Percentiles rank a stretch among this genome's conserved stretches.
These are phyloP conservation scores for Spongospora subterranea DNA, from an alignment of 208 protist genomes.

Conservation along the genomic window DNA sequence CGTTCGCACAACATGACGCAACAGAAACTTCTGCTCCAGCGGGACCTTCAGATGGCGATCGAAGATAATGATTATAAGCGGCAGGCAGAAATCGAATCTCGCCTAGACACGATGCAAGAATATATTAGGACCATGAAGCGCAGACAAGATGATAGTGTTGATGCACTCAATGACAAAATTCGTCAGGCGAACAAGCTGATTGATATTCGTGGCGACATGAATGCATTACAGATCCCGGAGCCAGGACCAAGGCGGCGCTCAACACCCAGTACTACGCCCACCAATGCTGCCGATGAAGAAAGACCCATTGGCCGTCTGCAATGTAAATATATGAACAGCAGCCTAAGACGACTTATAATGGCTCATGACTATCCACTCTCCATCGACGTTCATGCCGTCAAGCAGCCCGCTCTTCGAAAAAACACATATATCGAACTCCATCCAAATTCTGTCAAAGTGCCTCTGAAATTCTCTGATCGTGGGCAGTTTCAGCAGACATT, in stretches of 20 bases:
- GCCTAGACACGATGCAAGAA: neutral
- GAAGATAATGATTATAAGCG: neutral
- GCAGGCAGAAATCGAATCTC: neutral
- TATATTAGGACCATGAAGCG: conserved; percentile 21
- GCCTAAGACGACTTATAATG: neutral
- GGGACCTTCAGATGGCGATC: conserved; percentile 2
- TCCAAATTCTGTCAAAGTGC: neutral
- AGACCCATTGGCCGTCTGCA: neutral
- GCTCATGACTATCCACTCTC: neutral
- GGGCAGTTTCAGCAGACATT: neutral
- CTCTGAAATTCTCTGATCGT: neutral
- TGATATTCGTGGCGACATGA: neutral
- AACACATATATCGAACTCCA: conserved; percentile 5
- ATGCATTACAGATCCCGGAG: neutral
- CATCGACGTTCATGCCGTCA: neutral
- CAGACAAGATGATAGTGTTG: neutral
- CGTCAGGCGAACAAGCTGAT: conserved; percentile 47
- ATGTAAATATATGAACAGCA: neutral
- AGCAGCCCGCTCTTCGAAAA: neutral
- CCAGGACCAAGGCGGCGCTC: neutral
- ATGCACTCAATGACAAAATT: neutral
- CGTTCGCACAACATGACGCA: conserved; percentile 45
- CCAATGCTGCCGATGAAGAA: neutral
- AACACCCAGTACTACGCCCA: neutral
- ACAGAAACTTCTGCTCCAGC: conserved; percentile 25